These are phyloP conservation scores for Casaregolazyma lundiana DNA, from an alignment of 1,139 yeast genomes.

Conservation along the genomic window DNA sequence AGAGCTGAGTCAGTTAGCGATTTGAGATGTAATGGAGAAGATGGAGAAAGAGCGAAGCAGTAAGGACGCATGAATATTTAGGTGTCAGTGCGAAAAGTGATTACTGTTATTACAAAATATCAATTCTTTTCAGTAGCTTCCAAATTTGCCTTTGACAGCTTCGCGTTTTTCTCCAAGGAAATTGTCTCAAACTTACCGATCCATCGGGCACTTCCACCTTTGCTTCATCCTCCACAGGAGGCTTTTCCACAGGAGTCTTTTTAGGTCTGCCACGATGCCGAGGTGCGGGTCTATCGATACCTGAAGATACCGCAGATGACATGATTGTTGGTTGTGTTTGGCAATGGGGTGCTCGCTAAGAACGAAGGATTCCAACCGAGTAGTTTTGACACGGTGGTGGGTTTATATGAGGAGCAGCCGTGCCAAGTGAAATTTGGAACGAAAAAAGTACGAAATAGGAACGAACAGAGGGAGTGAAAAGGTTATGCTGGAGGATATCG, in stretches of 20 bases:
- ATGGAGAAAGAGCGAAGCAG: not conserved
- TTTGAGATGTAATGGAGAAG: not conserved
- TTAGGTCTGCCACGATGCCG: constrained; percentile 13
- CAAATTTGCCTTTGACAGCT: too few species aligned
- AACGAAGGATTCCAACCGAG: not conserved
- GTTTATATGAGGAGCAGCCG: not conserved
- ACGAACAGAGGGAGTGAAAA: not conserved
- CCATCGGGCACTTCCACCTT: constrained; percentile 11
- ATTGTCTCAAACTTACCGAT: constrained; percentile 15
- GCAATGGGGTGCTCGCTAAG: not conserved
- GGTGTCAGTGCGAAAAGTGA: not conserved
- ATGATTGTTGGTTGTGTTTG: constrained; percentile 11
- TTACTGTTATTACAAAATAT: not conserved
- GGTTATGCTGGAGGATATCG: too few species aligned
- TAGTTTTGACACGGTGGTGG: constrained; percentile 10
- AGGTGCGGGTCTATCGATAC: constrained; percentile 16
- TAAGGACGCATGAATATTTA: not conserved
- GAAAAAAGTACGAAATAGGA: not conserved
- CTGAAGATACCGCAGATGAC: constrained; percentile 20
- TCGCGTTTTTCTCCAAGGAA: too few species aligned
- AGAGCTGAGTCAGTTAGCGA: constrained; percentile 9
- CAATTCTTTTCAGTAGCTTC: not conserved
- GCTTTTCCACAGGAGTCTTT: constrained; percentile 1
- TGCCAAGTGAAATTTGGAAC: too few species aligned
- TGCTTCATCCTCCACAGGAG: constrained; percentile 6